Percentiles rank a stretch among this genome's conserved stretches.
phyloP scores from a whole-genome alignment of 139 green algal genomes.

The Coelastrella sp. region DNA sequence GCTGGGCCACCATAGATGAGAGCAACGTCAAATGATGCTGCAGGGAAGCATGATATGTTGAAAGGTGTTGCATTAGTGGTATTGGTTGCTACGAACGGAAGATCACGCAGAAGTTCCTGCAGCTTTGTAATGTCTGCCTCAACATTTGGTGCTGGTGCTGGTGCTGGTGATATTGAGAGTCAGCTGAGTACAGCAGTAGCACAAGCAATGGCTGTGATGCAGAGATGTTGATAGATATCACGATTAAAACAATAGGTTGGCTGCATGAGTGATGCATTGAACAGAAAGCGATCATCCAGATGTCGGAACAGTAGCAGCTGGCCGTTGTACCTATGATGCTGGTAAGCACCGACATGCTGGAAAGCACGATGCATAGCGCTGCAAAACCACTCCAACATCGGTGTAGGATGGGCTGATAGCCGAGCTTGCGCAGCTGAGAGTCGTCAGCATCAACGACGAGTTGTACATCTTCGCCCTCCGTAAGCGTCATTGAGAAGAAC shows the following conservation, averaged over 20 bases:
- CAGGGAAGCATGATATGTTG: not conserved
- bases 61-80: too few species aligned
- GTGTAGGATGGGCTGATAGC: not conserved
- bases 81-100: too few species aligned
- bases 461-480: not conserved
- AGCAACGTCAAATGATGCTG: conserved; percentile 37
- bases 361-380: conserved; percentile 6
- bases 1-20: conserved; percentile 22
- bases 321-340: not conserved
- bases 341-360: conserved; percentile 20
- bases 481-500: not conserved
- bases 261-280: not conserved
- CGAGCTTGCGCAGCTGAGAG: not conserved
- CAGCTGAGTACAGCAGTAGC: too few species aligned
- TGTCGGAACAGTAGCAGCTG: too few species aligned
- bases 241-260: not conserved
- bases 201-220: too few species aligned
- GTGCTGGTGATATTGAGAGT: not conserved
- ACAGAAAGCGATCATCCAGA: too few species aligned
- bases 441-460: not conserved
- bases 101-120: too few species aligned
- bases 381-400: conserved; percentile 32
- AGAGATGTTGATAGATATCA: too few species aligned
- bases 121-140: not conserved
- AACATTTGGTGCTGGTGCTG: not conserved